phyloP scores from a whole-genome alignment of 2,329 filamentous ascomycete species.

The Fusarium concolor region DNA sequence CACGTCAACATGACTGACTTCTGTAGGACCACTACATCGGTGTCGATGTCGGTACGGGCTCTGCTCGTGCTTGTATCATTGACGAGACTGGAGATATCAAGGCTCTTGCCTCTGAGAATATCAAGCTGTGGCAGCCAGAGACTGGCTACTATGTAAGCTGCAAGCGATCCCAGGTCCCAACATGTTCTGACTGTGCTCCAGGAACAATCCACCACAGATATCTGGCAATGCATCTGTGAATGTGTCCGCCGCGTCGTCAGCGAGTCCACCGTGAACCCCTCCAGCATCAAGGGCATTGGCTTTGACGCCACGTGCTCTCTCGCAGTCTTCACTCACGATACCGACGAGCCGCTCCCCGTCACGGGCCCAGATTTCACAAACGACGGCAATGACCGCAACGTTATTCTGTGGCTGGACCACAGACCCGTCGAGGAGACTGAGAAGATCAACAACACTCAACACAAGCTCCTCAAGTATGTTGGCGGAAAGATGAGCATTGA shows the following conservation, averaged over 20 bases:
- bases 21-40: slow-evolving; percentile 75
- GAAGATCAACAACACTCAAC: slow-evolving; percentile 90
- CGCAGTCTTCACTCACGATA: slow-evolving; percentile 88
- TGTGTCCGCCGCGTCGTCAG: slow-evolving; percentile 85
- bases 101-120: slow-evolving; percentile 77
- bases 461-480: slow-evolving; percentile 95
- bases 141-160: slow-evolving; percentile 76
- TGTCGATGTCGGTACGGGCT: slow-evolving; percentile 96
- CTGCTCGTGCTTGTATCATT: slow-evolving; percentile 95
- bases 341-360: slow-evolving; percentile 90
- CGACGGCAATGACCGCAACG: slow-evolving; percentile 87
- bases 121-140: slow-evolving; percentile 83
- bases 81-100: slow-evolving; percentile 91
- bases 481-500: slow-evolving; percentile 99
- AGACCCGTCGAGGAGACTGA: slow-evolving; percentile 90
- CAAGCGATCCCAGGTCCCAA: background rate
- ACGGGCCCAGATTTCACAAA: slow-evolving; percentile 84
- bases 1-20: slow-evolving; percentile 25
- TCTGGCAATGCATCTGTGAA: slow-evolving; percentile 93
- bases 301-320: slow-evolving; percentile 99
- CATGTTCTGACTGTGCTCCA: slow-evolving; percentile 38
- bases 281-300: slow-evolving; percentile 86
- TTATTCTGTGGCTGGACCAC: slow-evolving; percentile 98
- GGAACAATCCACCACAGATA: slow-evolving; percentile 99
- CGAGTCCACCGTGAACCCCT: slow-evolving; percentile 82